phyloP scores from a whole-genome alignment of 2,329 filamentous ascomycete species.

The Sporothrix euskadiensis region DNA sequence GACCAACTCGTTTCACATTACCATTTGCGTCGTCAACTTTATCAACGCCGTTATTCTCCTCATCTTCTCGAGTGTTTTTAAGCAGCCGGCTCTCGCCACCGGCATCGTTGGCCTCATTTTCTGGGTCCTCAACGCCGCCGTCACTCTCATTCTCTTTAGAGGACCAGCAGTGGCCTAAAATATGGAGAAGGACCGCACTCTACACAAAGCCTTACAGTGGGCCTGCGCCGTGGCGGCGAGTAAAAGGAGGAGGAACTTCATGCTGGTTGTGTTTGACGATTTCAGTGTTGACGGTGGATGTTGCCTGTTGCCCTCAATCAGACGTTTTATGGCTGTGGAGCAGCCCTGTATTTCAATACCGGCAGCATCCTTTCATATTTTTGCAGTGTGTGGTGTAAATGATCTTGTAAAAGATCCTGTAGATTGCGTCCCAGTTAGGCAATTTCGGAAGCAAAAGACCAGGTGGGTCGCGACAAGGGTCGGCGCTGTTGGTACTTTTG shows the following conservation, averaged over 20 bases:
- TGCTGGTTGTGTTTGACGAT: conserved; percentile 15
- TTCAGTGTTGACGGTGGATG: no score
- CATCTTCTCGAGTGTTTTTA: conserved; percentile 79
- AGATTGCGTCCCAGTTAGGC: conserved; percentile 5
- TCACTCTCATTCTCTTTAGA: conserved; percentile 68
- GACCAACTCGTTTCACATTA: conserved; percentile 86
- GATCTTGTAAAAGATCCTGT: neutral
- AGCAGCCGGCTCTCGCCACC: conserved; percentile 73
- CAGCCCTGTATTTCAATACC: no score
- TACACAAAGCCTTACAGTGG: conserved; percentile 34
- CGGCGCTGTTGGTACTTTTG: neutral
- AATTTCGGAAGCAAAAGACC: neutral
- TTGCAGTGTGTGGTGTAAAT: conserved; percentile 9
- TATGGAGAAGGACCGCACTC: neutral
- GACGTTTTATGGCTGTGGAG: neutral
- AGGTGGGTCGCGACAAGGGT: neutral
- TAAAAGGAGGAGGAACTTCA: conserved; percentile 34
- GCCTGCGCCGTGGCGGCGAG: conserved; percentile 34
- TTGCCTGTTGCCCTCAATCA: neutral
- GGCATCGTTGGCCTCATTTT: conserved; percentile 82
- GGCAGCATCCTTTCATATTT: neutral
- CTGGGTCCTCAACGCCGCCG: conserved; percentile 77
- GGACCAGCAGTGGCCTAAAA: neutral
- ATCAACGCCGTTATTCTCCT: conserved; percentile 77
- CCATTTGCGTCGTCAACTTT: conserved; percentile 80